Base-by-base conservation (phyloP, 805 yeast species). In the Suhomyces pyralidae region DNA sequence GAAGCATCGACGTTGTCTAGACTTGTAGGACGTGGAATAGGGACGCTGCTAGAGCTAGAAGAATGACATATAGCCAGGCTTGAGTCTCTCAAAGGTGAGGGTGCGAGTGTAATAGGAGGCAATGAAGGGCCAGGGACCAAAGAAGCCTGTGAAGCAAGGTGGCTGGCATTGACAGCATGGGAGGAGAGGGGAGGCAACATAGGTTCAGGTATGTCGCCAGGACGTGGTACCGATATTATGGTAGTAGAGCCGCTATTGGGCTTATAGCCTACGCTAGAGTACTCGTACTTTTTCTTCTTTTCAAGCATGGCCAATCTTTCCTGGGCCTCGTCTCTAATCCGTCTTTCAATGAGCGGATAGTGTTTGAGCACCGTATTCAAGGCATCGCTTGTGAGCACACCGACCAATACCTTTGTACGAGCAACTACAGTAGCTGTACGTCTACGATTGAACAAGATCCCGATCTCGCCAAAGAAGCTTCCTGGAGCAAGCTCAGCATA, bases 401-500 rank as follows among this genome's bases (percentile, higher is more conserved):
- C 91, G 5, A 85, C 72, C 48, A 88, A 67, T 1, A 88, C 90
- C 58, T 77, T 80, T 0, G 88, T 80, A 55, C 85, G 69, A 3
- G 92, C 86, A 20, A 86, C 82, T 12, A 87, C 91, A 2, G 91
- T 85, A 0, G 93, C 93, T 0, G 92, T 86, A 58, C 93, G 72
- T 17, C 92, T 91, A 48, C 92, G 71, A 63, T 85, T 84, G 69
- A 84, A 86, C 28, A 87, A 68, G 44, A 87, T 85, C 7, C 93
- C 93, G 51, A 87, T 86, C 61, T 88, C 93, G 12, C 94, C 94
- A 63, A 87, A 88, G 57, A 84, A 86, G 19, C 85, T 77, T 2
- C 93, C 93, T 3, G 85, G 78, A 3, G 79, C 77, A 7, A 87
- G 69, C 62, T 85, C 90, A 1, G 92, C 91, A 60, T 84, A 85